Evolutionary conservation across 2,329 filamentous ascomycete genomes (phyloP).

Genomic region (Verticillium albo-atrum): DNA sequence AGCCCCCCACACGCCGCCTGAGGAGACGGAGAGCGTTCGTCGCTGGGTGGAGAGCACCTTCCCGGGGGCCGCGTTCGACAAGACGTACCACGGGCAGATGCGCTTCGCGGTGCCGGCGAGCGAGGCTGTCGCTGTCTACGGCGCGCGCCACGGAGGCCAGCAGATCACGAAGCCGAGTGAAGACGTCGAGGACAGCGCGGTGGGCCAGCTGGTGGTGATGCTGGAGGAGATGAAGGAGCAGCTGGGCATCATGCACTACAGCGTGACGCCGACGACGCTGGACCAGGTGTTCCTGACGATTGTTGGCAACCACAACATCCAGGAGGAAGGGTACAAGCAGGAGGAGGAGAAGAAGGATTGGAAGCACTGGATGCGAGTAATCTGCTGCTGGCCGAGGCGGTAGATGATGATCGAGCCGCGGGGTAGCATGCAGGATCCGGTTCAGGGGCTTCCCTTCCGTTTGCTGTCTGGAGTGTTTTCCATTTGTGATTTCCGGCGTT

Average conservation of each 20-base stretch:
- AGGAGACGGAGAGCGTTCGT: constrained; percentile 63
- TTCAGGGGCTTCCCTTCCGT: neutral
- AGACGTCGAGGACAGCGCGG: constrained; percentile 41
- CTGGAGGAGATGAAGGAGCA: constrained; percentile 66
- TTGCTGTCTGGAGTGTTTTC: neutral
- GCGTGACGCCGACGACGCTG: constrained; percentile 78
- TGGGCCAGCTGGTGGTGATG: constrained; percentile 65
- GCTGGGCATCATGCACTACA: constrained; percentile 79
- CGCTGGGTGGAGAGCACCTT: constrained; percentile 61
- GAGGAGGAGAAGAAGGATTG: neutral
- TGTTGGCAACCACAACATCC: constrained; percentile 72
- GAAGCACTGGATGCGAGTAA: neutral
- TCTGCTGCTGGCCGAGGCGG: neutral
- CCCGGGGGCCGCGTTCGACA: constrained; percentile 61
- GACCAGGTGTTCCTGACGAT: constrained; percentile 90
- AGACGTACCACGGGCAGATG: constrained; percentile 39
- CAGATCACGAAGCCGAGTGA: constrained; percentile 18
- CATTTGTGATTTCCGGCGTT: neutral
- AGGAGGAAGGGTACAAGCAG: constrained; percentile 60
- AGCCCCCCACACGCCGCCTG: constrained; percentile 67
- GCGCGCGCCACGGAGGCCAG: constrained; percentile 11
- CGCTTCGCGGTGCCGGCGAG: constrained; percentile 33
- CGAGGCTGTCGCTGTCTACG: constrained; percentile 49
- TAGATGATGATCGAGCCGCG: neutral
- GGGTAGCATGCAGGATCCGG: no score